Evolutionary conservation across 1,284 basidiomycete species (phyloP).

Genomic region (Cystobasidiaceae sp.): DNA sequence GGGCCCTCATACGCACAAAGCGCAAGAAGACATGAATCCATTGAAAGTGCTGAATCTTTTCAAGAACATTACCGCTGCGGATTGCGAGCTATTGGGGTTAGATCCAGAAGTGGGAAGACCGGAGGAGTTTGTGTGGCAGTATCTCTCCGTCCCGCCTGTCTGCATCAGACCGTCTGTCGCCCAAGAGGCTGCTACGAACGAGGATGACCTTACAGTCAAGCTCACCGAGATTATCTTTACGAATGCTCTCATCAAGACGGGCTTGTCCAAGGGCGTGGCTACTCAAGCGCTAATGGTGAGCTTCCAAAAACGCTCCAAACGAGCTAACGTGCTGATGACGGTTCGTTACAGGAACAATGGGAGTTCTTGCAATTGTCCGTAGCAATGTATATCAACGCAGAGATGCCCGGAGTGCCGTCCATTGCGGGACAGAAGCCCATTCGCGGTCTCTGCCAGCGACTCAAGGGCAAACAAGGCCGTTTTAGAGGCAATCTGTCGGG

Average conservation of each 20-base stretch:
- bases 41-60: conserved; percentile 91
- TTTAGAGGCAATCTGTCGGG: conserved; percentile 98
- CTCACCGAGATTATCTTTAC: conserved; percentile 95
- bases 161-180: conserved; percentile 96
- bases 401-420: conserved; percentile 65
- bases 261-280: conserved; percentile 78
- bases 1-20: conserved; percentile 76
- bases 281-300: conserved; percentile 82
- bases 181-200: conserved; percentile 90
- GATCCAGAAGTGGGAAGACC: conserved; percentile 85
- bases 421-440: conserved; percentile 75
- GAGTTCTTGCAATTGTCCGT: conserved; percentile 91
- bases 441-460: conserved; percentile 91
- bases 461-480: conserved; percentile 98
- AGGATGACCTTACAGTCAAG: conserved; percentile 97
- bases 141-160: conserved; percentile 97
- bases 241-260: conserved; percentile 87
- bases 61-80: conserved; percentile 88
- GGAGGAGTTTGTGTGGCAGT: conserved; percentile 99
- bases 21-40: conserved; percentile 91
- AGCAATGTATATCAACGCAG: conserved; percentile 98
- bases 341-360: conserved; percentile 80
- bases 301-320: background rate
- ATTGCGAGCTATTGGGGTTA: conserved; percentile 89
- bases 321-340: background rate